phyloP scores from a whole-genome alignment of 1,139 yeast genomes.

The Sugiyamaella xylanicola region DNA sequence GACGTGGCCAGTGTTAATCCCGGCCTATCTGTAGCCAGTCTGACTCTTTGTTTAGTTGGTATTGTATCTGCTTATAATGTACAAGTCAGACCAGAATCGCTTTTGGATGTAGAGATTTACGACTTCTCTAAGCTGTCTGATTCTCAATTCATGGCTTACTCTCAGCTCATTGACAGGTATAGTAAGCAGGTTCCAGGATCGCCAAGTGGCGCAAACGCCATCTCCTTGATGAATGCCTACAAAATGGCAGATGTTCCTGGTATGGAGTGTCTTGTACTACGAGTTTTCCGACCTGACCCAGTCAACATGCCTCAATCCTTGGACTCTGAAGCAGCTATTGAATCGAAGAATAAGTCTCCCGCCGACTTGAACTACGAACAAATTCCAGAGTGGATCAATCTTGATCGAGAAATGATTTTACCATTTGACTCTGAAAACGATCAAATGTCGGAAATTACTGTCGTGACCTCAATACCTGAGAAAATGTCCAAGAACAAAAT shows the following conservation, averaged over 20 bases:
- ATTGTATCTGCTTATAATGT: constrained; percentile 31
- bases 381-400: constrained; percentile 43
- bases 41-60: constrained; percentile 30
- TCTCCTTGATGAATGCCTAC: constrained; percentile 48
- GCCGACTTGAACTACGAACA: constrained; percentile 31
- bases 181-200: constrained; percentile 44
- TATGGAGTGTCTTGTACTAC: constrained; percentile 45
- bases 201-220: constrained; percentile 44
- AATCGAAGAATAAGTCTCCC: background rate
- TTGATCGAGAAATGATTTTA: constrained; percentile 38
- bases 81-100: constrained; percentile 36
- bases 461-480: constrained; percentile 7
- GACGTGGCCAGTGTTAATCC: constrained; percentile 33
- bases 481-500: constrained; percentile 45
- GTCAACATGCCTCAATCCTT: background rate
- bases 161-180: constrained; percentile 45
- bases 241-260: constrained; percentile 39
- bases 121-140: constrained; percentile 40
- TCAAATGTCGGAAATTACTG: background rate
- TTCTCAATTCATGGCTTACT: constrained; percentile 46
- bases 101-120: constrained; percentile 43
- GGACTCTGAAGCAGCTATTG: background rate
- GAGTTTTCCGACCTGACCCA: constrained; percentile 39
- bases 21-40: constrained; percentile 31
- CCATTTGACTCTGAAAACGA: constrained; percentile 20